Base-by-base conservation (phyloP, 2,329 filamentous ascomycete species). In the Phaeoacremonium minimum region DNA sequence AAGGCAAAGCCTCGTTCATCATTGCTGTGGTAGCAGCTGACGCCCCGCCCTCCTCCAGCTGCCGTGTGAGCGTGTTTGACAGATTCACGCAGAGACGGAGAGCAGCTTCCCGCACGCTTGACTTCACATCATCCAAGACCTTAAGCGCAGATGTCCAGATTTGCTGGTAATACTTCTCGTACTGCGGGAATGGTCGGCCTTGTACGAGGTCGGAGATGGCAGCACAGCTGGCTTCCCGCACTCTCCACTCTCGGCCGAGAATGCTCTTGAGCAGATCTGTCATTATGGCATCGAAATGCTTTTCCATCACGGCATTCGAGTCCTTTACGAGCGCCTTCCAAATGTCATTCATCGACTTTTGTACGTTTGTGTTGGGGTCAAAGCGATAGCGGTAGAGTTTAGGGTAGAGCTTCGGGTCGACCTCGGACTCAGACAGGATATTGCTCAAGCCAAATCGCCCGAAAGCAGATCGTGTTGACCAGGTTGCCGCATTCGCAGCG, bases 301-400 rank as follows among this genome's bases (percentile, higher is more conserved):
- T 68, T 45, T 93, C 83, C 30, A 97, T 77, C 1, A 85, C 86
- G 1, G 75, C 71, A 14, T 78, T 81, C 2, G 87, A 77, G 49
- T 97, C 89, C 54, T 94, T 95, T 36, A 97, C 89, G n/a, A 98
- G 66, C 0, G 91, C 84, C 51, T 86, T 90, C 93, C 93, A 98
- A 46, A 98, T 97, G 44, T 94, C 88, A 39, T 95, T 90, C 93
- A 98, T 98, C 1, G 91, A 95, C 32, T 82, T 76, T 56, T 91
- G 87, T 11, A 97, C 93, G 46, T 95, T 95, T 3, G 82, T 74
- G 53, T 96, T 97, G 0, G 93, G 93, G 58, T 98, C 93, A 43
- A 97, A 97, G 33, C 89, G 76, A 61, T 97, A 98, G 32, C 93
- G 79, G 61, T 85, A 98, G 3, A 98, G 76, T 63, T 96, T 97